Evolutionary conservation across 352 stramenopile genomes (phyloP), one percentile per base, ranked within the genome.

Genomic region (Phytopythium boreale): DNA sequence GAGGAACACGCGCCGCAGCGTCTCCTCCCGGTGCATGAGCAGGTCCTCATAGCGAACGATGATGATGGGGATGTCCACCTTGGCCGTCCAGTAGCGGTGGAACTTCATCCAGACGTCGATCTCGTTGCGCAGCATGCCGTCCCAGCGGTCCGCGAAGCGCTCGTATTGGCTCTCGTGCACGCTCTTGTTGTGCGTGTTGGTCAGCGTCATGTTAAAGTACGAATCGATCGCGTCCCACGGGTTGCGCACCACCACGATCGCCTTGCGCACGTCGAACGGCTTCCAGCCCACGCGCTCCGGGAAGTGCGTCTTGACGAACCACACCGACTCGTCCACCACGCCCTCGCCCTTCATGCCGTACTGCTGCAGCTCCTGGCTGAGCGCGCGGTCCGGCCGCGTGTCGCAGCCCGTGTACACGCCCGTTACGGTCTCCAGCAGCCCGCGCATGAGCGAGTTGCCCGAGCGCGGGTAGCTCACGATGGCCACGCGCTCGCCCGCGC

Each of bases 151-250:
- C 0, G 80, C 77, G 61, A 98, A 97, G 36, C 89, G 87, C 55
- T 77, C 66, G 66, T 97, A 98, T 62, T 96, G 78, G 39, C 74
- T 82, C 57, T 97, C 88, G 63, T 92, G 74, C 41, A 97, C 56
- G 43, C 89, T 97, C 75, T 95, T 91, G 69, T 96, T 95, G 79
- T 98, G 93, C 55, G 90, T 94, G 69, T 98, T 97, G 20, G 93
- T 98, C 57, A 98, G 77, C 53, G 88, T 96, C 82, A 99, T 96
- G 77, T 99, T 99, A 71, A 98, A 99, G 79, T 99, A 99, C 53
- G 96, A 99, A 65, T 99, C 96, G 74, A 99, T 99, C 27, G 96
- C 92, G 87, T 99, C 97, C 84, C 97, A 99, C 2, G 97, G 97
- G 74, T 99, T 99, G 49, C 97, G 87, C 62, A 96, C 86, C 11